These are phyloP conservation scores for Pseudognaphalium luteoalbum DNA, from an alignment of 129 eudicot species.

Conservation along the genomic window DNA sequence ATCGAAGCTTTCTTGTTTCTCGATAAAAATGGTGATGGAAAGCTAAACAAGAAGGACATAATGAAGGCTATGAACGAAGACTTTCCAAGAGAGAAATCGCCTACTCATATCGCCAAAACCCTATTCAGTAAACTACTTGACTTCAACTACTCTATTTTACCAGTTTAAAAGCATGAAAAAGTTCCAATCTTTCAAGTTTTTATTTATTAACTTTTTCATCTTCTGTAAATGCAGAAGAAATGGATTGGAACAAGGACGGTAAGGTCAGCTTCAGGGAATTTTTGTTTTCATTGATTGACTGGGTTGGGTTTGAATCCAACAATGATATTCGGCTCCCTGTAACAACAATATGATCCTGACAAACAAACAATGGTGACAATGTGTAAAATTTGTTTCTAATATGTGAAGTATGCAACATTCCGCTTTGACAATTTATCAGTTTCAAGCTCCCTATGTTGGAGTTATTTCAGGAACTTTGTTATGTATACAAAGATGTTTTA, in stretches of 20 bases:
- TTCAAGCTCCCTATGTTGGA: neutral
- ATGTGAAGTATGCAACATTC: slow-evolving; percentile 7
- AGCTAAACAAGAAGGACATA: slow-evolving; percentile 57
- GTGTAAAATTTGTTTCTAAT: slow-evolving; percentile 13
- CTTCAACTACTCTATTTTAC: neutral
- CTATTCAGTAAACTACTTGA: slow-evolving; percentile 47
- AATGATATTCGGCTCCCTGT: slow-evolving; percentile 36
- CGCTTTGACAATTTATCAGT: slow-evolving; percentile 15
- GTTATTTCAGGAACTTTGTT: neutral
- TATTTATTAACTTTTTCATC: neutral
- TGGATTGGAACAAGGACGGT: slow-evolving; percentile 68
- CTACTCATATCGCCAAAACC: slow-evolving; percentile 48
- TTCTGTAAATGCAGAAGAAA: slow-evolving; percentile 50
- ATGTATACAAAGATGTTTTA: neutral
- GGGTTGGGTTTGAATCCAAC: slow-evolving; percentile 33
- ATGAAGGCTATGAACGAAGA: slow-evolving; percentile 43
- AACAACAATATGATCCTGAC: slow-evolving; percentile 16
- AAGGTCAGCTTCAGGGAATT: slow-evolving; percentile 67
- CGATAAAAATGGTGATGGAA: slow-evolving; percentile 67
- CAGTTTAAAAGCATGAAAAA: neutral
- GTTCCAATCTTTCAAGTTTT: neutral
- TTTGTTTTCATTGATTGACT: slow-evolving; percentile 39
- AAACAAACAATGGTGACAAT: neutral
- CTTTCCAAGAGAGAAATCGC: slow-evolving; percentile 55
- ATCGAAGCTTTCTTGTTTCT: slow-evolving; percentile 58